A percentile compares a stretch with the other conserved stretches of the same genome.
These are phyloP conservation scores for Paulownia fortunei DNA, from an alignment of 257 asterid genomes.

Conservation along the genomic window DNA sequence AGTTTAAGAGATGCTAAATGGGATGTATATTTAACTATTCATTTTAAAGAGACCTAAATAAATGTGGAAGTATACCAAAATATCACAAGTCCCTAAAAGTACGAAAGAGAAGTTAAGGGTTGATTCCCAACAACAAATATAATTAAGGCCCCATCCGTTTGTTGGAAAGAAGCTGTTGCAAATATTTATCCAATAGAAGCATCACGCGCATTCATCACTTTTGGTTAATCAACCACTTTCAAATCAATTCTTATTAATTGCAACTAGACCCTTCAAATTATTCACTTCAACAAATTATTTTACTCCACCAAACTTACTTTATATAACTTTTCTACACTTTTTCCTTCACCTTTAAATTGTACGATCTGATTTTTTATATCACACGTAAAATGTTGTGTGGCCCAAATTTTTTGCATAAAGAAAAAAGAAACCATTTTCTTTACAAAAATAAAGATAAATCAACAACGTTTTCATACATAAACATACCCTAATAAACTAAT, in stretches of 20 bases:
- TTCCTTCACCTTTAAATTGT: not conserved
- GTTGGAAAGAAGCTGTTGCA: too few species aligned
- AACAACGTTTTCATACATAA: conserved; percentile 22
- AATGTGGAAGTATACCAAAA: too few species aligned
- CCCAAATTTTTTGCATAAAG: not conserved
- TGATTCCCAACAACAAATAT: too few species aligned
- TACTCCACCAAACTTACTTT: conserved; percentile 28
- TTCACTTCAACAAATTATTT: conserved; percentile 3
- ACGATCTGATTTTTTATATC: not conserved
- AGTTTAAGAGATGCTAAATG: too few species aligned
- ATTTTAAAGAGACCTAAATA: too few species aligned
- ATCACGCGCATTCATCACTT: not conserved
- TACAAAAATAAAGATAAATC: conserved; percentile 11
- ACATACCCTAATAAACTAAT: conserved; percentile 36
- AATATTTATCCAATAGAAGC: too few species aligned
- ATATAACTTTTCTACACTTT: too few species aligned
- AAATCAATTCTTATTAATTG: not conserved
- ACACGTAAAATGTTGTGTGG: not conserved
- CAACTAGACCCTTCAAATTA: not conserved
- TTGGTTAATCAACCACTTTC: not conserved
- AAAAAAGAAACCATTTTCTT: not conserved
- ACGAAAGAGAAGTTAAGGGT: too few species aligned
- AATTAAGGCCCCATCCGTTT: too few species aligned
- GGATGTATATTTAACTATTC: too few species aligned
- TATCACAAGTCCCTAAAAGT: too few species aligned